A percentile compares a stretch with the other conserved stretches of the same genome.
Conservation (phyloP, 2,329 filamentous ascomycete genomes). For the Fusarium tjaetaba region DNA sequence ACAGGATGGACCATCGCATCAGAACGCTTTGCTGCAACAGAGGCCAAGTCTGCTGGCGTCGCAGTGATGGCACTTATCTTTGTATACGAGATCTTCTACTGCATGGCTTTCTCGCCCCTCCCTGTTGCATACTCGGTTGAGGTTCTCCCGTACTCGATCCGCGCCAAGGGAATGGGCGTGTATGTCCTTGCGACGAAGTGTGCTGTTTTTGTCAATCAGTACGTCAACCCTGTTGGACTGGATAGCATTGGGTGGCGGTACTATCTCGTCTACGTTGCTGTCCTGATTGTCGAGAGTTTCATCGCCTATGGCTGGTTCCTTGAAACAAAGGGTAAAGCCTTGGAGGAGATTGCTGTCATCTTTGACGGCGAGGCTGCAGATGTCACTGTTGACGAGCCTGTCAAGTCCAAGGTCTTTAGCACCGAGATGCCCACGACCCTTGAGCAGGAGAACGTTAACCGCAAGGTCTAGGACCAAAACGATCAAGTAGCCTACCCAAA, state of each 20-base stretch:
- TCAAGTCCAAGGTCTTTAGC: background rate
- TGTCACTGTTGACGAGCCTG: background rate
- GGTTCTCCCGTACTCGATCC: conserved; percentile 62
- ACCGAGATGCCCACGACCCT: background rate
- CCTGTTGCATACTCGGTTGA: conserved; percentile 62
- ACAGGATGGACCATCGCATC: conserved; percentile 50
- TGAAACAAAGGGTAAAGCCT: conserved; percentile 58
- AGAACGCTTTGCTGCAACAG: conserved; percentile 45
- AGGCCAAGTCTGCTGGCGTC: conserved; percentile 43
- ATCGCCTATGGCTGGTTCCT: conserved; percentile 56
- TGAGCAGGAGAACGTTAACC: background rate
- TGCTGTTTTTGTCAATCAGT: conserved; percentile 47
- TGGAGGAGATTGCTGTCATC: conserved; percentile 68
- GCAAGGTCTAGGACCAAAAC: background rate
- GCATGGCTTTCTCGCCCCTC: conserved; percentile 64
- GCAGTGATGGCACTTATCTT: conserved; percentile 51
- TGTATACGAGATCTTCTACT: conserved; percentile 58
- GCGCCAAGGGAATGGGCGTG: conserved; percentile 59
- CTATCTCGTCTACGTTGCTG: conserved; percentile 66
- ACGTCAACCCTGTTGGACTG: conserved; percentile 63
- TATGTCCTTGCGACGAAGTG: conserved; percentile 44
- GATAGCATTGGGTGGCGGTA: conserved; percentile 62
- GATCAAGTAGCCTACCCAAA: background rate
- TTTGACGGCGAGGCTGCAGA: conserved; percentile 48
- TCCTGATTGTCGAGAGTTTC: conserved; percentile 59